Conservation (phyloP, 2,329 filamentous ascomycete species). For the Pseudocercospora musae region DNA sequence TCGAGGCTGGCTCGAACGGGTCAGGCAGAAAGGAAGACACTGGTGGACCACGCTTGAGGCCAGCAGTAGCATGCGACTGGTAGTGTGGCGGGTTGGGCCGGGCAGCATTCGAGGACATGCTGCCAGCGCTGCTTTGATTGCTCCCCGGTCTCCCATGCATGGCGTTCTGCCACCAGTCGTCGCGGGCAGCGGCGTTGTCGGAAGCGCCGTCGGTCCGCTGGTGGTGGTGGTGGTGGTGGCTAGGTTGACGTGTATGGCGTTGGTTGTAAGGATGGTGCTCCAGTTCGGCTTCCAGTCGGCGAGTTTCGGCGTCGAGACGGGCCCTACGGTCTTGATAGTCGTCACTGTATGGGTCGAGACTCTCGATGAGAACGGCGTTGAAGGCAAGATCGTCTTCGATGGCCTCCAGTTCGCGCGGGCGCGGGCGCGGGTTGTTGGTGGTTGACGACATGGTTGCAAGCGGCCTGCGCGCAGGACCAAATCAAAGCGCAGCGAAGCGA, state of each 20-base stretch:
- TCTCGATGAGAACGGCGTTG: constrained; percentile 30
- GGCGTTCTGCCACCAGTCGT: constrained; percentile 19
- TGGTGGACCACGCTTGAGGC: constrained; percentile 24
- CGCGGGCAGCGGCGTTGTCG: constrained; percentile 5
- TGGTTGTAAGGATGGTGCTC: constrained; percentile 2
- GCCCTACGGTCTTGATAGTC: constrained; percentile 27
- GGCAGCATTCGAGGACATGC: neutral
- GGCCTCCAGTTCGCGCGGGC: constrained; percentile 16
- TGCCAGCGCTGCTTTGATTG: constrained; percentile 13
- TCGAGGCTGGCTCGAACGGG: constrained; percentile 22
- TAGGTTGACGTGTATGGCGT: neutral
- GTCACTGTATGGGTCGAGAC: constrained; percentile 32
- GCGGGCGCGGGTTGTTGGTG: constrained; percentile 6
- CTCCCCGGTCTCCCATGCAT: constrained; percentile 19
- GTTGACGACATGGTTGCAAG: neutral
- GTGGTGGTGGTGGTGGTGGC: neutral
- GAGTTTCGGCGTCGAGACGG: constrained; percentile 23
- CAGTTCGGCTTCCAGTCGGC: constrained; percentile 1
- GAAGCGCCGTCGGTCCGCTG: constrained; percentile 14
- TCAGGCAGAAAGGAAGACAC: constrained; percentile 16
- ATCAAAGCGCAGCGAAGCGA: too few relatives aligned
- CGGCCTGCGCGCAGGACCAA: neutral
- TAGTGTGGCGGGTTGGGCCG: neutral
- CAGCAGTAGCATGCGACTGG: neutral
- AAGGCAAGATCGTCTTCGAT: constrained; percentile 37